These are phyloP conservation scores for Phytophthora tubulina DNA, from an alignment of 352 stramenopile genomes.

Conservation along the genomic window DNA sequence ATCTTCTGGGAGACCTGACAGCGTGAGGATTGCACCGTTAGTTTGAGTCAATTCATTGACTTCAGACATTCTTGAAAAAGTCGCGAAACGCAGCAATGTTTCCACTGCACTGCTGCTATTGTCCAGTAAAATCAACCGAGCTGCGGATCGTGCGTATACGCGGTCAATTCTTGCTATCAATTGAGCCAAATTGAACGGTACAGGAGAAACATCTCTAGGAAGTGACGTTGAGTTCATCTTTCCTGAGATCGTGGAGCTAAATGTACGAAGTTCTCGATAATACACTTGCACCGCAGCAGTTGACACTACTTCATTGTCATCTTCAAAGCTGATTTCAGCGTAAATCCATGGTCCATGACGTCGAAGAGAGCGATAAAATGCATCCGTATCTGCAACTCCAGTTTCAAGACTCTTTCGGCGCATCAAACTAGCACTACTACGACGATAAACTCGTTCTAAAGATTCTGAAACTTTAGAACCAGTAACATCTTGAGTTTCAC, in stretches of 20 bases:
- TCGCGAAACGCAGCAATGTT: slow-evolving; percentile 48
- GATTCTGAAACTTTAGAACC: neutral
- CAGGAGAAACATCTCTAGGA: slow-evolving; percentile 27
- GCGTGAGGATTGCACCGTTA: slow-evolving; percentile 26
- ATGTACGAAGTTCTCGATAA: slow-evolving; percentile 43
- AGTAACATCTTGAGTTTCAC: neutral
- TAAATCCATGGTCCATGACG: slow-evolving; percentile 56
- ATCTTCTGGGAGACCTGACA: slow-evolving; percentile 43
- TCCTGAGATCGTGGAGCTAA: slow-evolving; percentile 22
- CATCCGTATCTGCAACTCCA: neutral
- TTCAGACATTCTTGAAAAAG: slow-evolving; percentile 4
- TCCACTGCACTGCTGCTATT: slow-evolving; percentile 42
- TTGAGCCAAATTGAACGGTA: slow-evolving; percentile 38
- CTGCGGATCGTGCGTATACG: slow-evolving; percentile 45
- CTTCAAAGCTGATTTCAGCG: slow-evolving; percentile 51
- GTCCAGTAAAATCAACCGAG: slow-evolving; percentile 52
- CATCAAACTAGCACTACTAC: slow-evolving; percentile 30
- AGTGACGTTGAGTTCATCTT: neutral
- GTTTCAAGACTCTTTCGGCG: slow-evolving; percentile 23
- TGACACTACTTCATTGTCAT: slow-evolving; percentile 27
- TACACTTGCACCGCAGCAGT: slow-evolving; percentile 40
- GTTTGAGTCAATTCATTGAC: neutral
- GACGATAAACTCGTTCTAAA: slow-evolving; percentile 1
- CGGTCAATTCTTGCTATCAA: slow-evolving; percentile 54
- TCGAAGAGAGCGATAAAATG: slow-evolving; percentile 27